These are phyloP conservation scores for Penicillium sclerotiorum DNA, from an alignment of 2,329 filamentous ascomycete genomes.

Conservation along the genomic window DNA sequence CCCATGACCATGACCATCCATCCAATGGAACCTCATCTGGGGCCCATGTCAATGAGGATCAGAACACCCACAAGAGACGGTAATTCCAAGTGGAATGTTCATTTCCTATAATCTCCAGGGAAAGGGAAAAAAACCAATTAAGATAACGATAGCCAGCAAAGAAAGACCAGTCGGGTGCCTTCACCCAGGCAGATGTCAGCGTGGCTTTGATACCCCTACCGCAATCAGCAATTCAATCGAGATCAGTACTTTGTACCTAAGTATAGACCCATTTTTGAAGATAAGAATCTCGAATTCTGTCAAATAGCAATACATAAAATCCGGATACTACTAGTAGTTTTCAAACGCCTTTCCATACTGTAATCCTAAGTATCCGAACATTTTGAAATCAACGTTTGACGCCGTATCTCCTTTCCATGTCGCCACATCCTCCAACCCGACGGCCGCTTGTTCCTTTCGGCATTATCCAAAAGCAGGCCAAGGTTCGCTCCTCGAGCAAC, in stretches of 20 bases:
- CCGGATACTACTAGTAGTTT: too few relatives aligned
- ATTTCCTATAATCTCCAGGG: neutral
- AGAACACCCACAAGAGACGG: conserved; percentile 25
- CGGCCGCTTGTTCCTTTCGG: too few relatives aligned
- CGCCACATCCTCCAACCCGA: too few relatives aligned
- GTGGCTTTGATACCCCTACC: conserved; percentile 21
- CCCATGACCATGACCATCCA: conserved; percentile 49
- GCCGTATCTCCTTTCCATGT: too few relatives aligned
- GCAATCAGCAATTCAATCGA: neutral
- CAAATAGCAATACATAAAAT: neutral
- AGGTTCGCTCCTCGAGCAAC: conserved; percentile 1
- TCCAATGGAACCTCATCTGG: conserved; percentile 9
- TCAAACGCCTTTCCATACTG: too few relatives aligned
- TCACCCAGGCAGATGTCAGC: conserved; percentile 9
- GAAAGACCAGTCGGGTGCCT: conserved; percentile 4
- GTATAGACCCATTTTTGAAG: conserved; percentile 17
- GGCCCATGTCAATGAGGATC: conserved; percentile 27
- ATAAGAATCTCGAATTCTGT: conserved; percentile 10
- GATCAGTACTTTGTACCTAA: conserved; percentile 16
- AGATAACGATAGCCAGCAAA: neutral
- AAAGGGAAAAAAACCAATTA: neutral
- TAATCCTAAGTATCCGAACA: too few relatives aligned
- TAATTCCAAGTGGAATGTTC: conserved; percentile 8
- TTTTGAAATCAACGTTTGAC: too few relatives aligned
- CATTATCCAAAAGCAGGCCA: too few relatives aligned